Evolutionary conservation across 352 stramenopile genomes (phyloP), one percentile per base, ranked within the genome.

Genomic region (Thraustochytrium striatum): DNA sequence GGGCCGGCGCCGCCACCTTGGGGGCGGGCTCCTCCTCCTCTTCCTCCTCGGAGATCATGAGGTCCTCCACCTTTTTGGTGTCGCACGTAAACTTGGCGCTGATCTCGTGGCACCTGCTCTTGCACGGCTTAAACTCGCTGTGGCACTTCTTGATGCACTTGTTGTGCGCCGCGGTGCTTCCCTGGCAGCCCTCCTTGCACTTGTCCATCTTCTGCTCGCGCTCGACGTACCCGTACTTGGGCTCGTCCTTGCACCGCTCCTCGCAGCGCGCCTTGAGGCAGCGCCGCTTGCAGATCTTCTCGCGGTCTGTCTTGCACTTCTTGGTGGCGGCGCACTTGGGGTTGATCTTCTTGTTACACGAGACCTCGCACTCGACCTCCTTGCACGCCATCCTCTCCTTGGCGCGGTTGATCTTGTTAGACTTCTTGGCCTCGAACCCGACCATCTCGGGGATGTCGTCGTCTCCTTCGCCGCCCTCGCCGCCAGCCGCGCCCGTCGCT

Each of bases 101-200:
- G n/a, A 80, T 47, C 36, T 72, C 16, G 41, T 80, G 70, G 32
- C 70, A 80, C 32, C 70, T 32, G 2, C 57, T 79, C 58, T 80
- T 80, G 47, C 70, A 80, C 2, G 70, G 70, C 70, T 80, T 52
- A 58, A 80, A 80, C 16, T 52, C 33, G 25, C 32, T 33, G 32
- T 80, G 70, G 57, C 70, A 80, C 11, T 52, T 47, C 36, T 80
- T 80, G 39, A 80, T 80, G 57, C 70, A 80, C 70, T 80, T 80
- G 70, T 80, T 80, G 70, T 80, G 70, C 55, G 57, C 33, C 5
- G 70, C 70, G n/a, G 70, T 80, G 38, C 28, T 57, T 0, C 70
- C 70, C 33, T 69, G 58, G 36, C 70, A 80, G 25, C 58, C 70
- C 33, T 80, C 70, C 47, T 80, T 80, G 70, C 70, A 80, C 57